Percentiles rank a stretch among this genome's conserved stretches.
phyloP scores from a whole-genome alignment of 164 flowering plant genomes.

The Vitis riparia region DNA sequence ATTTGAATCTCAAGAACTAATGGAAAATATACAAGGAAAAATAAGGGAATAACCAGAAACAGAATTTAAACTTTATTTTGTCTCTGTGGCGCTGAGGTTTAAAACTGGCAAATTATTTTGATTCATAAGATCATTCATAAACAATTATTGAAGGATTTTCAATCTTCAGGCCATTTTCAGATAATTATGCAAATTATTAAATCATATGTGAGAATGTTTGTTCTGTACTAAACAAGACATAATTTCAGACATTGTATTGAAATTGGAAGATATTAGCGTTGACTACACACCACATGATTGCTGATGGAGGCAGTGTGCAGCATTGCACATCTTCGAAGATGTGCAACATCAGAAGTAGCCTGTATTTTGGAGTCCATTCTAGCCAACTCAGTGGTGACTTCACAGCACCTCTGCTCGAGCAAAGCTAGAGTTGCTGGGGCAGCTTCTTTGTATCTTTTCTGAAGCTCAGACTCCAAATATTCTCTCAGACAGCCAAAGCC shows the following conservation, averaged over 20 bases:
- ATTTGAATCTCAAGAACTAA: not conserved
- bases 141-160: no score
- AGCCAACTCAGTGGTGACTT: constrained; percentile 58
- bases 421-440: constrained; percentile 95
- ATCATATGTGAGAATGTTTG: no score
- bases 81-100: no score
- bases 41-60: not conserved
- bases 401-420: constrained; percentile 91
- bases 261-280: not conserved
- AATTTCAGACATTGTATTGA: no score
- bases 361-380: constrained; percentile 69
- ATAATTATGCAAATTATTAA: no score
- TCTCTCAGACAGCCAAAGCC: constrained; percentile 82
- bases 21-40: not conserved
- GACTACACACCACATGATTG: constrained; percentile 69
- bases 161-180: no score
- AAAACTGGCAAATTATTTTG: not conserved
- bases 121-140: no score
- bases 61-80: not conserved
- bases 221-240: no score
- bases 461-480: constrained; percentile 90
- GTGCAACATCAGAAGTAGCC: constrained; percentile 88
- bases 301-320: constrained; percentile 80
- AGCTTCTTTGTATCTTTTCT: constrained; percentile 91
- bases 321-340: constrained; percentile 91